Evolutionary conservation across 1,284 basidiomycete species (phyloP).

Genomic region (Xerocomus nothofagi): DNA sequence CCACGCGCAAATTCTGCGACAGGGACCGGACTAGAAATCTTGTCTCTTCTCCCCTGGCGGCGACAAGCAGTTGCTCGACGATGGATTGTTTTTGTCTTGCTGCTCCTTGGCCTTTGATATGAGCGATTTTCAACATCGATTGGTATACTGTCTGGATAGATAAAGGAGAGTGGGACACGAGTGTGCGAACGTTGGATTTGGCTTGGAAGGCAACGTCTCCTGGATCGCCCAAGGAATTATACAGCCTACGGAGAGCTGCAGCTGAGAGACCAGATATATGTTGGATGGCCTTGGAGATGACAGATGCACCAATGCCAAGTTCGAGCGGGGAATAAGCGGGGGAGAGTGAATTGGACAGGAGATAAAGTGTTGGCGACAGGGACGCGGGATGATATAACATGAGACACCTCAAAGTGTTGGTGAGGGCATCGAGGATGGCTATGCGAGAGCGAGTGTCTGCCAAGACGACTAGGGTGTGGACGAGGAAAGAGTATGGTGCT

Average conservation of each 20-base stretch:
- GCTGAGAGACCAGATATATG: conserved; percentile 79
- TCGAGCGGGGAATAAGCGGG: conserved; percentile 78
- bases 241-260: conserved; percentile 65
- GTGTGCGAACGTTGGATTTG: conserved; percentile 75
- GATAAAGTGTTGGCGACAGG: conserved; percentile 82
- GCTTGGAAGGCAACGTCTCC: conserved; percentile 86
- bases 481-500: conserved; percentile 83
- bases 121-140: conserved; percentile 63
- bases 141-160: conserved; percentile 65
- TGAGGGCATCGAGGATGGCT: conserved; percentile 75
- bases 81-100: conserved; percentile 75
- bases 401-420: conserved; percentile 77
- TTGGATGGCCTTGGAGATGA: conserved; percentile 79
- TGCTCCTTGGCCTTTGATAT: conserved; percentile 72
- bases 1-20: conserved; percentile 81
- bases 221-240: conserved; percentile 68
- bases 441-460: conserved; percentile 83
- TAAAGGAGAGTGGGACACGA: conserved; percentile 73
- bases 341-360: conserved; percentile 83
- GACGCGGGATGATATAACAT: conserved; percentile 68
- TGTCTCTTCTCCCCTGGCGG: conserved; percentile 84
- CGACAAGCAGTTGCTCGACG: conserved; percentile 80
- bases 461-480: conserved; percentile 72
- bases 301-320: conserved; percentile 74
- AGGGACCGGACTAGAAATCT: conserved; percentile 84